Percentiles rank a stretch among this genome's conserved stretches.
Conservation (phyloP, 345 rosid species). For the Populus tremula region DNA sequence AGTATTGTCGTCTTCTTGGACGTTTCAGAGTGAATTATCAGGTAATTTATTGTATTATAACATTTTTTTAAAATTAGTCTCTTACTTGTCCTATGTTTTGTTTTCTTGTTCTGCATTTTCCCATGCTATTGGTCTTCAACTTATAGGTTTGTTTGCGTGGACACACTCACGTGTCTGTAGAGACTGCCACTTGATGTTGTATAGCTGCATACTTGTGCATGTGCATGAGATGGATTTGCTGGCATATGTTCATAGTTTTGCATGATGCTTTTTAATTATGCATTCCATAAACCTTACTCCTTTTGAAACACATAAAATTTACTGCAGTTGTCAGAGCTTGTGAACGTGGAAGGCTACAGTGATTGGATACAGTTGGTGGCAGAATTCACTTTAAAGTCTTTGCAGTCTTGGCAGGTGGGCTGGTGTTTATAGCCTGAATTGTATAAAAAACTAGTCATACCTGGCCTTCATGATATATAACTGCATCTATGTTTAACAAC, state of each 20-base stretch:
- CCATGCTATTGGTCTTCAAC: not conserved
- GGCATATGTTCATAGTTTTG: not conserved
- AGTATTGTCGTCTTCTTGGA: conserved; percentile 96
- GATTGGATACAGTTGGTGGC: conserved; percentile 99
- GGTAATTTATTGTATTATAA: conserved; percentile 40
- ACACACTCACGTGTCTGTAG: not conserved
- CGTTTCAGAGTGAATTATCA: conserved; percentile 93
- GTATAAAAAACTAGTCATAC: not conserved
- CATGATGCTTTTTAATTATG: conserved; percentile 7
- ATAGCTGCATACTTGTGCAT: not conserved
- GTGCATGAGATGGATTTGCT: not conserved
- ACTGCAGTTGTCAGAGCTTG: conserved; percentile 93
- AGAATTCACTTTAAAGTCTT: conserved; percentile 87
- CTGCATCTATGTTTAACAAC: not conserved
- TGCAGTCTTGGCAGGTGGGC: conserved; percentile 96
- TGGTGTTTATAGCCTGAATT: conserved; percentile 3
- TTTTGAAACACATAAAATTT: conserved; percentile 23
- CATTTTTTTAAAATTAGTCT: not conserved
- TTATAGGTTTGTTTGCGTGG: not conserved
- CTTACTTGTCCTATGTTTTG: not conserved
- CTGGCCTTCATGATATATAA: not conserved
- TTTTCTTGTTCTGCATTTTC: not conserved
- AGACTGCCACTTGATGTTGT: not conserved
- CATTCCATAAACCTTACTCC: conserved; percentile 8
- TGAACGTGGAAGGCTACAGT: conserved; percentile 92